Conservation (phyloP, 169 alveolate genomes). For the Neospora caninum region DNA sequence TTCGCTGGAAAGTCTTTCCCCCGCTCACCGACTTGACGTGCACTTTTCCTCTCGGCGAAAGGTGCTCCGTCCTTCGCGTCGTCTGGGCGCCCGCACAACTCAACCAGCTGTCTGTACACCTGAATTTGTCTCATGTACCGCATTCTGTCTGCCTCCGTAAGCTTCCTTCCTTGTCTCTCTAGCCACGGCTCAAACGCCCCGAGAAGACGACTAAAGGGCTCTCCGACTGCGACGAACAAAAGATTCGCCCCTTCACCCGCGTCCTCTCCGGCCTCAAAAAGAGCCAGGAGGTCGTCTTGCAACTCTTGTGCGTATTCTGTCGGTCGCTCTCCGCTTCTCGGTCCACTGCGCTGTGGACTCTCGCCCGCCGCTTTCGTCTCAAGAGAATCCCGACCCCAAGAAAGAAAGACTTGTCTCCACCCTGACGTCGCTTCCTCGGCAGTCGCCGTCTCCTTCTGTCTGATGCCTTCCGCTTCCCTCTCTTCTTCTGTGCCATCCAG, state of each 20-base stretch:
- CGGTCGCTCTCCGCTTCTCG: neutral
- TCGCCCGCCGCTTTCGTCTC: neutral
- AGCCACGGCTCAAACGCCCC: constrained; percentile 26
- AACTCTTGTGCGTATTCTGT: neutral
- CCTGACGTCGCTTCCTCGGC: neutral
- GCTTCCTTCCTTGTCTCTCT: neutral
- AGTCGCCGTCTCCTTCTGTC: neutral
- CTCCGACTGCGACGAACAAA: constrained; percentile 12
- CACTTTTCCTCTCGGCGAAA: neutral
- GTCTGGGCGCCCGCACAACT: neutral
- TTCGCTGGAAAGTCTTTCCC: neutral
- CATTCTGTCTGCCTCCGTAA: neutral
- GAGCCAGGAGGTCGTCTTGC: neutral
- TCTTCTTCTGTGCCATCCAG: neutral
- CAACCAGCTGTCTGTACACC: constrained; percentile 26
- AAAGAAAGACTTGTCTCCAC: neutral
- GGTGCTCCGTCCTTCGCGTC: neutral
- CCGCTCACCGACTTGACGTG: neutral
- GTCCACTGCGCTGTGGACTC: neutral
- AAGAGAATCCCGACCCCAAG: neutral
- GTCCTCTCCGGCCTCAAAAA: neutral
- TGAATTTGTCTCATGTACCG: neutral
- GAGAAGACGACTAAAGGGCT: neutral
- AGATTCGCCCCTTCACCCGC: neutral
- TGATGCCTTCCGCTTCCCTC: neutral